Conservation (phyloP, 768 basidiomycete genomes). For the Mycena albidolilacea region DNA sequence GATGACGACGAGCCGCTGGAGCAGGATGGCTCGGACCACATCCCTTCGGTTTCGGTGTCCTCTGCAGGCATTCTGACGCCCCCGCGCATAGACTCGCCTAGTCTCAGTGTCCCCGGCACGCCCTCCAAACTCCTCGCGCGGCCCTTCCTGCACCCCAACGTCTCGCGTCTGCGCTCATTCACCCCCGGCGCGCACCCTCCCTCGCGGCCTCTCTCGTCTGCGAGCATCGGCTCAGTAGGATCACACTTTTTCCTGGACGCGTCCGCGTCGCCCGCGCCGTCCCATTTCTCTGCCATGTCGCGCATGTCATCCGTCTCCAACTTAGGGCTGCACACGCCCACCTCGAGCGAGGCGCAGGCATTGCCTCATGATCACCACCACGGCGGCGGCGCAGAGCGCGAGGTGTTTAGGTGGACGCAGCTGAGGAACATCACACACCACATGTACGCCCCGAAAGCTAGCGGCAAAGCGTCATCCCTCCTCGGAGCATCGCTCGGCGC, state of each 20-base stretch:
- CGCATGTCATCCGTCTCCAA: slow-evolving; percentile 75
- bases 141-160: slow-evolving; percentile 79
- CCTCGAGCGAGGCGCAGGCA: slow-evolving; percentile 45
- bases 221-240: slow-evolving; percentile 59
- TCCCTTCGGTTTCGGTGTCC: slow-evolving; percentile 57
- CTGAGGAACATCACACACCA: slow-evolving; percentile 72
- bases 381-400: slow-evolving; percentile 52
- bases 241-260: slow-evolving; percentile 50
- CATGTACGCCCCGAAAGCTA: slow-evolving; percentile 63
- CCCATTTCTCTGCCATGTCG: slow-evolving; percentile 81
- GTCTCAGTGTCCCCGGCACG: slow-evolving; percentile 41
- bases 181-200: slow-evolving; percentile 63
- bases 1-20: slow-evolving; percentile 45
- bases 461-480: slow-evolving; percentile 72
- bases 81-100: slow-evolving; percentile 56
- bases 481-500: slow-evolving; percentile 72
- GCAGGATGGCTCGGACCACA: slow-evolving; percentile 52
- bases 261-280: slow-evolving; percentile 67
- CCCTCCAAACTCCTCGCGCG: slow-evolving; percentile 59
- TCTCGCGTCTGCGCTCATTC: slow-evolving; percentile 85
- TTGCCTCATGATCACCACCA: slow-evolving; percentile 38
- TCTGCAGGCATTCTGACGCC: slow-evolving; percentile 56
- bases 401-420: slow-evolving; percentile 85
- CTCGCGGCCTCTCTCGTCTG: slow-evolving; percentile 58
- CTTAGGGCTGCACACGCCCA: slow-evolving; percentile 47